Base-by-base conservation (phyloP, 1,284 basidiomycete species). In the Ceratobasidium theobromae region DNA sequence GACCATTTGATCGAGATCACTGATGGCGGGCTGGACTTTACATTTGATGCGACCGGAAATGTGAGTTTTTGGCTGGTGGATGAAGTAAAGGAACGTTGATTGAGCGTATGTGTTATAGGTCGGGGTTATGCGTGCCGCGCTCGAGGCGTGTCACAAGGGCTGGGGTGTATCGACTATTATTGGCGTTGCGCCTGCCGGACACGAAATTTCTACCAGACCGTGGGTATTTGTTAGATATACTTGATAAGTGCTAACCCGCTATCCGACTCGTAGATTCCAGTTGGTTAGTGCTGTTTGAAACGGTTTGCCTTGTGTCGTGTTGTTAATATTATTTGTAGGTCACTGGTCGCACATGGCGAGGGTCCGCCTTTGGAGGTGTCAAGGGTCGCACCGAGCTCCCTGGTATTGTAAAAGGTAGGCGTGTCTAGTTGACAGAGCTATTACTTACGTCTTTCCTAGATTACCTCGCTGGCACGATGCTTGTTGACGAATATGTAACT, bases 111-210 rank as follows among this genome's bases (percentile, higher is more conserved):
- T n/a, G n/a, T n/a, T n/a, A n/a, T 55, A 88, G 87, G 87, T 95
- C 14, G 79, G 92, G 43, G 96, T 98, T 67, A 99, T 99, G 96
- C 88, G 96, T 70, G 81, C 87, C 60, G 97, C 96, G 33, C 85
- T 99, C 58, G 96, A 99, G 79, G 89, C 93, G 18, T 98, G 95
- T 77, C 97, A 99, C 80, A 99, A 99, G 77, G 95, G 95, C n/a
- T 98, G 95, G 95, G 96, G 97, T 74, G 88, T 98, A 43, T 93
- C 88, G 70, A 98, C 94, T 58, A 78, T 98, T 71, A 98, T 98
- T 70, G 97, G 93, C 71, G 93, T 96, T 43, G 93, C 93, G 4
- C 91, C 93, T 41, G 93, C 97, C n/a, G 97, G 97, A 4, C 88
- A 97, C 75, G 96, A 99, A 78, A 98, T 99, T 73, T 86, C 93